Conservation (phyloP, 148 eudicot genomes). For the Amaranthus palmeri region DNA sequence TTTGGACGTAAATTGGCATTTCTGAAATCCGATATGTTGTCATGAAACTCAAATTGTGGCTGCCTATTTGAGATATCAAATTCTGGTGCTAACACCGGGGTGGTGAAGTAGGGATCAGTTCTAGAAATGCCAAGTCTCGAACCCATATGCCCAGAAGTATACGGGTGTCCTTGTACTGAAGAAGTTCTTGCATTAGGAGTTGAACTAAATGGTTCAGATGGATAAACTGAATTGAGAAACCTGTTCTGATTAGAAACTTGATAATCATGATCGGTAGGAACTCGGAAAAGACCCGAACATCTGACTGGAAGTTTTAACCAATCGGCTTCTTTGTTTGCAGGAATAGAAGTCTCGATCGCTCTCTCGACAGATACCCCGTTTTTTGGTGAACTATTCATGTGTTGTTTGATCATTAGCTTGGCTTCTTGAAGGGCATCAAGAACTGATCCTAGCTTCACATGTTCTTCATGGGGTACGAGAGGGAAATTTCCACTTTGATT, state of each 20-base stretch:
- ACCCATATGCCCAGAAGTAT: slow-evolving; percentile 24
- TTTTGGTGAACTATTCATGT: slow-evolving; percentile 29
- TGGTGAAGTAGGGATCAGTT: slow-evolving; percentile 16
- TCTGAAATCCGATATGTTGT: slow-evolving; percentile 22
- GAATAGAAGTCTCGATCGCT: slow-evolving; percentile 23
- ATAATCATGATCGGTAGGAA: slow-evolving; percentile 50
- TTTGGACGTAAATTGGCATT: slow-evolving; percentile 15
- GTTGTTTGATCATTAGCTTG: slow-evolving; percentile 47
- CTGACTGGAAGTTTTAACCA: slow-evolving; percentile 39
- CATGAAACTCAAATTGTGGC: slow-evolving; percentile 21
- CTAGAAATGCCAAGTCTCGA: slow-evolving; percentile 20
- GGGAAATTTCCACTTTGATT: slow-evolving; percentile 21
- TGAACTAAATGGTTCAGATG: slow-evolving; percentile 23
- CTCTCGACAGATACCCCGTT: slow-evolving; percentile 19
- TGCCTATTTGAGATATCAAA: slow-evolving; percentile 14
- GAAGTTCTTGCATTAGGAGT: slow-evolving; percentile 18
- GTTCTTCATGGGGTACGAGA: slow-evolving; percentile 30
- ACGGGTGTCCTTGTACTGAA: slow-evolving; percentile 19
- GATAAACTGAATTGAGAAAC: slow-evolving; percentile 17
- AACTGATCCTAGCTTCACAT: slow-evolving; percentile 38
- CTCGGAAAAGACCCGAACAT: slow-evolving; percentile 60
- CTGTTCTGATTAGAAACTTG: slow-evolving; percentile 34
- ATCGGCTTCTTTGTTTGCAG: slow-evolving; percentile 23
- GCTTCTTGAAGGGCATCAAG: slow-evolving; percentile 71
- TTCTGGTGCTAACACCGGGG: slow-evolving; percentile 11